phyloP scores from a whole-genome alignment of 495 filamentous ascomycete genomes.

The Bombardia bombarda region DNA sequence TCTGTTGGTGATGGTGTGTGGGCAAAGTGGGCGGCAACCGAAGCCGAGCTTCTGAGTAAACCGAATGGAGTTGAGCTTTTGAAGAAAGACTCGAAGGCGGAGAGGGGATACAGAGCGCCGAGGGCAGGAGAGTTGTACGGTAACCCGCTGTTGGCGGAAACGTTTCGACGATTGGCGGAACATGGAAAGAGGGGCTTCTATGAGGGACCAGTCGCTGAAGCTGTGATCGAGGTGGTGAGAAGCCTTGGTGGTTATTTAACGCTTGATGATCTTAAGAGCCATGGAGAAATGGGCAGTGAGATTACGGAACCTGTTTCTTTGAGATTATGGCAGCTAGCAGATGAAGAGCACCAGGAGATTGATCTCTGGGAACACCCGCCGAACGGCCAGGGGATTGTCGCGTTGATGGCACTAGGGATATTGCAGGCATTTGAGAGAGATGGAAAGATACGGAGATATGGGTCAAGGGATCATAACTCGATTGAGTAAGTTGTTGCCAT shows the following conservation, averaged over 20 bases:
- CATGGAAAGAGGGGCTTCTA: slow-evolving; percentile 77
- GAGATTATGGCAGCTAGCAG: no score
- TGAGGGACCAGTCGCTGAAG: slow-evolving; percentile 61
- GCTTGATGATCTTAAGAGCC: slow-evolving; percentile 61
- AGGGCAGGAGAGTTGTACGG: slow-evolving; percentile 64
- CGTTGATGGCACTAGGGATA: slow-evolving; percentile 75
- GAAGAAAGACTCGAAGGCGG: slow-evolving; percentile 50
- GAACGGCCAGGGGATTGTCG: slow-evolving; percentile 81
- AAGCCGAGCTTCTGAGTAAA: slow-evolving; percentile 46
- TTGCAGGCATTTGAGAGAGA: slow-evolving; percentile 62
- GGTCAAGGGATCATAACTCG: slow-evolving; percentile 12
- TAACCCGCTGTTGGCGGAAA: slow-evolving; percentile 62
- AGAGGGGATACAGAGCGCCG: slow-evolving; percentile 52
- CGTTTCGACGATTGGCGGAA: slow-evolving; percentile 59
- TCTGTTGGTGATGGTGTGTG: background rate
- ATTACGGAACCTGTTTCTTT: slow-evolving; percentile 59
- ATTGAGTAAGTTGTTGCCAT: slow-evolving; percentile 2
- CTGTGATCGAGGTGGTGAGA: slow-evolving; percentile 59
- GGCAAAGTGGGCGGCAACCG: slow-evolving; percentile 55
- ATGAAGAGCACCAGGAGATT: background rate
- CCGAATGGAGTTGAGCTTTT: slow-evolving; percentile 67
- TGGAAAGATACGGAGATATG: slow-evolving; percentile 45
- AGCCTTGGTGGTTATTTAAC: slow-evolving; percentile 60
- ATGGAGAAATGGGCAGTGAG: slow-evolving; percentile 43
- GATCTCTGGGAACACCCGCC: slow-evolving; percentile 77